Evolutionary conservation across 2,329 filamentous ascomycete genomes (phyloP), one percentile per base, ranked within the genome.

Genomic region (Nemania abortiva): DNA sequence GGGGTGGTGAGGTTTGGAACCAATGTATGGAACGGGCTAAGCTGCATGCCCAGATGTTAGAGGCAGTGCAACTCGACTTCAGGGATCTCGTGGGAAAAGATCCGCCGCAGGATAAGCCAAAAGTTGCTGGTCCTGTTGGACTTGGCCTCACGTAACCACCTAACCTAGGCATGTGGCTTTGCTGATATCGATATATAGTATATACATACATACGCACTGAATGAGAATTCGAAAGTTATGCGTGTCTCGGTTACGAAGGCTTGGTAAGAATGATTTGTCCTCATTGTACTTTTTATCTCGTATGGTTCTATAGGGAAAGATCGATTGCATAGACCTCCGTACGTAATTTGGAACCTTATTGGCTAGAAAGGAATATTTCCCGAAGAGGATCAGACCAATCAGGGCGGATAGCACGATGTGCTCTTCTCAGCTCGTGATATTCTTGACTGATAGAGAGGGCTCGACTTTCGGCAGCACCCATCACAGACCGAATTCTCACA

Each of bases 51-150:
- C 86, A 85, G 67, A 90, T 96, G 84, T 83, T 99, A 67, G 87
- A 88, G 6, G 93, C 97, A 69, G 95, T 98, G 24, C 95, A 95
- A 0, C 83, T 99, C 37, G 95, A 99, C 80, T 98, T 99, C 78
- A 89, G 88, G 65, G 93, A 93, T 73, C 81, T 98, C 65, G 90
- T 98, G 15, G 93, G 92, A 18, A 86, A 86, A 72, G 89, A 86
- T 47, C 74, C 85, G 53, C 76, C 81, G 53, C 63, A 69, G 39
- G 66, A 66, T n/a, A 22, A 37, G 29, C 57, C 68, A 15, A 76
- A 76, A 55, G 73, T 74, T 55, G 73, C 74, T 45, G 75, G 70
- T 18, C 80, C 83, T 2, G 79, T 84, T 20, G 85, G 85, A 0
- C 78, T 87, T 59, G 83, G 83, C 4, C 71, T 84, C 66, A 63